Percentiles rank a stretch among this genome's conserved stretches.
phyloP scores from a whole-genome alignment of 129 eudicot species.

The Tagetes erecta region DNA sequence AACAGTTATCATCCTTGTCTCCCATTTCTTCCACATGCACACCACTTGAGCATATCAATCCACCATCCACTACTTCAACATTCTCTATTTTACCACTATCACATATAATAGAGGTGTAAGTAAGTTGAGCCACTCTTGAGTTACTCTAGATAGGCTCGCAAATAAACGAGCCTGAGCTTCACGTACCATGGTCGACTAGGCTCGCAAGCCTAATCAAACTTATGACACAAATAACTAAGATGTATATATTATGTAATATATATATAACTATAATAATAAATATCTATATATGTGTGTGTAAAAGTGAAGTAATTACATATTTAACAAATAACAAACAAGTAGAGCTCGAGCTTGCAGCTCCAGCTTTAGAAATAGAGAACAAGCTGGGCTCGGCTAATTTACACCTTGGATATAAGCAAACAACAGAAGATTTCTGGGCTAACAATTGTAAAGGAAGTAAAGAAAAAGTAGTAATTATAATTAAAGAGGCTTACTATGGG shows the following conservation, averaged over 20 bases:
- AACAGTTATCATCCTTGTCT: conserved; percentile 89
- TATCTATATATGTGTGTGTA: not conserved
- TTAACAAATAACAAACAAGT: not conserved
- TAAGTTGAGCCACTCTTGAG: not conserved
- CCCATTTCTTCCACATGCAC: conserved; percentile 98
- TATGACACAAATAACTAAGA: not conserved
- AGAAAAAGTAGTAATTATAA: not conserved
- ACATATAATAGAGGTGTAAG: not conserved
- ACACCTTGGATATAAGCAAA: not conserved
- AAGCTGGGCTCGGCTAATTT: not conserved
- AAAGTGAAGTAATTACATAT: too few species aligned
- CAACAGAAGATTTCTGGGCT: not conserved
- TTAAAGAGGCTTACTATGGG: conserved; percentile 71
- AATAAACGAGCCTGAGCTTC: not conserved
- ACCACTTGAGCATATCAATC: conserved; percentile 96
- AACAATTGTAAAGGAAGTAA: conserved; percentile 7
- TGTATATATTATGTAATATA: not conserved
- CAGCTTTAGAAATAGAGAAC: not conserved
- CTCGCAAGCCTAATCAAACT: not conserved
- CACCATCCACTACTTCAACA: conserved; percentile 92
- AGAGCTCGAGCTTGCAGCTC: not conserved
- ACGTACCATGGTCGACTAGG: not conserved
- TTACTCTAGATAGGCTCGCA: not conserved
- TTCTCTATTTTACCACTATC: conserved; percentile 64
- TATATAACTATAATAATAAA: not conserved